Evolutionary conservation across 139 green algal species (phyloP).

Genomic region (Diplosphaera chodatii): DNA sequence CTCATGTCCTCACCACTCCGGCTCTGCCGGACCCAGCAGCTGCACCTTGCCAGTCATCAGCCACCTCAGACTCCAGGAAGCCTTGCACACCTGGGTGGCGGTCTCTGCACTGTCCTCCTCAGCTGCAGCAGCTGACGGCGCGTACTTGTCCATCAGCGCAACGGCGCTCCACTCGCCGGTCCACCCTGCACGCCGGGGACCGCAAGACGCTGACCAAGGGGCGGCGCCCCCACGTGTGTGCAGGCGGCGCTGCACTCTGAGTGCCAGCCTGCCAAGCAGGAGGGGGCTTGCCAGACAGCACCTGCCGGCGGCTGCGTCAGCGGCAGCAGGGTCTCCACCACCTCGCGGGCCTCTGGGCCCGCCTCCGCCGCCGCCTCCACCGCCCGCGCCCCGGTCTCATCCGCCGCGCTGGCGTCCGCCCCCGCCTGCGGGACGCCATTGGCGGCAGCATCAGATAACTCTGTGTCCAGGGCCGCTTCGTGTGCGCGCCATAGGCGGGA

Average conservation of each 20-base stretch:
- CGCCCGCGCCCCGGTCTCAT: slow-evolving; percentile 17
- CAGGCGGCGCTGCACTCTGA: too few species aligned
- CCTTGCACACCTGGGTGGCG: not conserved
- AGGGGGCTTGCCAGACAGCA: too few species aligned
- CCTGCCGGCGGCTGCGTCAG: not conserved
- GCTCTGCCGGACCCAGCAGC: too few species aligned
- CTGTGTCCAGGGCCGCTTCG: too few species aligned
- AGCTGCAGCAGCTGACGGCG: not conserved
- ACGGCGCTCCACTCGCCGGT: not conserved
- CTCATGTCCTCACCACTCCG: too few species aligned
- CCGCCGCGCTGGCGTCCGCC: slow-evolving; percentile 9
- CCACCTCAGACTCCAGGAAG: too few species aligned
- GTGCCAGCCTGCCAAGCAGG: too few species aligned
- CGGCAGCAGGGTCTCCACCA: slow-evolving; percentile 26
- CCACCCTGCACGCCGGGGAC: not conserved
- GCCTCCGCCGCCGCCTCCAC: slow-evolving; percentile 20
- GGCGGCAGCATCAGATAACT: too few species aligned
- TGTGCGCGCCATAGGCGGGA: too few species aligned
- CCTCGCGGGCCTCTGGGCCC: slow-evolving; percentile 1
- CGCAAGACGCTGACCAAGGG: too few species aligned
- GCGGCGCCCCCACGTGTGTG: too few species aligned
- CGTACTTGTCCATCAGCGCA: not conserved
- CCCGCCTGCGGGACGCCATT: slow-evolving; percentile 1
- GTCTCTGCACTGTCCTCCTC: not conserved
- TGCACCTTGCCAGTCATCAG: too few species aligned